Conservation (phyloP, 306 rosid genomes). For the Malus sylvestris region DNA sequence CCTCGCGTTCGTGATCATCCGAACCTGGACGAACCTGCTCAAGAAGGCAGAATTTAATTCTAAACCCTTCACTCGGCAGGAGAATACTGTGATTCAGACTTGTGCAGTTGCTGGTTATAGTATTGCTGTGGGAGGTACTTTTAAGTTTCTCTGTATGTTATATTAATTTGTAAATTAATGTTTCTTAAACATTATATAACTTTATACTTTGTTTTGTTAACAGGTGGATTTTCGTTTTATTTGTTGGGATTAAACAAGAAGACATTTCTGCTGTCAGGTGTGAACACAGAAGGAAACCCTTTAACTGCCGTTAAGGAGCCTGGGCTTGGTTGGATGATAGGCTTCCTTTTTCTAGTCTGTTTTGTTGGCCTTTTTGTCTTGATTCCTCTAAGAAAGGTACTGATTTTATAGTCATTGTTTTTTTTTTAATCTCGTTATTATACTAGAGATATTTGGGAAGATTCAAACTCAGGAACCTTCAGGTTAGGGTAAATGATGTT, state of each 20-base stretch:
- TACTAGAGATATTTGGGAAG: not conserved
- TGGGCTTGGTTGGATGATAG: constrained; percentile 84
- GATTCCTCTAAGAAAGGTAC: constrained; percentile 88
- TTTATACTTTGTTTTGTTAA: not conserved
- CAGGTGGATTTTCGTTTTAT: constrained; percentile 93
- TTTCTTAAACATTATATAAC: not conserved
- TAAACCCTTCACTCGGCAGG: constrained; percentile 83
- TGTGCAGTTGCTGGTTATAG: constrained; percentile 87
- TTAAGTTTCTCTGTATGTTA: not conserved
- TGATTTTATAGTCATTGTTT: not conserved
- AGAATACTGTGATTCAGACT: constrained; percentile 90
- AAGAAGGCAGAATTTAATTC: constrained; percentile 49
- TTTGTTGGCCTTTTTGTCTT: constrained; percentile 91
- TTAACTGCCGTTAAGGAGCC: constrained; percentile 56
- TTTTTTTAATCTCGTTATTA: not conserved
- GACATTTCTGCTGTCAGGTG: constrained; percentile 78
- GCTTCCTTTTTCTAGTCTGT: constrained; percentile 72
- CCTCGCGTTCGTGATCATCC: constrained; percentile 24
- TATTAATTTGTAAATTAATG: not conserved
- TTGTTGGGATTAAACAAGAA: constrained; percentile 66
- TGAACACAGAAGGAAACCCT: constrained; percentile 53
- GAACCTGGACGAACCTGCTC: constrained; percentile 67
- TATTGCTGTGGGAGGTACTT: constrained; percentile 74
- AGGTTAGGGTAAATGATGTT: no score
- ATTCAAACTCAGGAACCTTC: not conserved